phyloP scores from a whole-genome alignment of 2,329 filamentous ascomycete genomes.

The Lithohypha guttulata region DNA sequence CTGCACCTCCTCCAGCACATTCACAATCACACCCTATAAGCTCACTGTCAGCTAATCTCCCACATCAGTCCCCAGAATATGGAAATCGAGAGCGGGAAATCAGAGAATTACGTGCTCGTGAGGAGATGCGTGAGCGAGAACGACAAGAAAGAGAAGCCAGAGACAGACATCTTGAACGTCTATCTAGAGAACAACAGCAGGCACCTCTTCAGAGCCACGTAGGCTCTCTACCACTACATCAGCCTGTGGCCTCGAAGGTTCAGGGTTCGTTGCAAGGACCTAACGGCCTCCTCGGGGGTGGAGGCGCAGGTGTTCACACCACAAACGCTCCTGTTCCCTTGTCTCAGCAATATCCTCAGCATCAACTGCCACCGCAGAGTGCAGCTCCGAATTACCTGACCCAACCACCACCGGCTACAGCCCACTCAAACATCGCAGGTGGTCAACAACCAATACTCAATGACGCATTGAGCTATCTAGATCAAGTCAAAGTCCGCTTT shows the following conservation, averaged over 20 bases:
- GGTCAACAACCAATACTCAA: conserved; percentile 75
- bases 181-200: conserved; percentile 50
- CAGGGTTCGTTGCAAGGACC: conserved; percentile 80
- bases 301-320: conserved; percentile 42
- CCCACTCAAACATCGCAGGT: conserved; percentile 54
- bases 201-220: conserved; percentile 78
- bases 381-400: conserved; percentile 41
- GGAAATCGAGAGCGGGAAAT: conserved; percentile 27
- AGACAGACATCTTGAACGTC: conserved; percentile 33
- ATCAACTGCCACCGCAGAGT: conserved; percentile 43
- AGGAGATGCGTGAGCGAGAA: conserved; percentile 46
- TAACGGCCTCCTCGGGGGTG: conserved; percentile 71
- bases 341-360: conserved; percentile 42
- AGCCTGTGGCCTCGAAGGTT: conserved; percentile 77
- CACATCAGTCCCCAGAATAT: conserved; percentile 22
- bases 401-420: conserved; percentile 33
- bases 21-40: conserved; percentile 16
- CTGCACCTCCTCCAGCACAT: conserved; percentile 25
- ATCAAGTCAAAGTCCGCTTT: conserved; percentile 97
- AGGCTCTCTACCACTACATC: conserved; percentile 82
- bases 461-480: conserved; percentile 85
- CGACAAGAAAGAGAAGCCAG: conserved; percentile 30
- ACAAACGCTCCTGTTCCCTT: background rate
- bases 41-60: conserved; percentile 13
- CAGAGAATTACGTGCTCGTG: conserved; percentile 42